These are phyloP conservation scores for Musa itinerans DNA, from an alignment of 176 grass and related monocot species.

Conservation along the genomic window DNA sequence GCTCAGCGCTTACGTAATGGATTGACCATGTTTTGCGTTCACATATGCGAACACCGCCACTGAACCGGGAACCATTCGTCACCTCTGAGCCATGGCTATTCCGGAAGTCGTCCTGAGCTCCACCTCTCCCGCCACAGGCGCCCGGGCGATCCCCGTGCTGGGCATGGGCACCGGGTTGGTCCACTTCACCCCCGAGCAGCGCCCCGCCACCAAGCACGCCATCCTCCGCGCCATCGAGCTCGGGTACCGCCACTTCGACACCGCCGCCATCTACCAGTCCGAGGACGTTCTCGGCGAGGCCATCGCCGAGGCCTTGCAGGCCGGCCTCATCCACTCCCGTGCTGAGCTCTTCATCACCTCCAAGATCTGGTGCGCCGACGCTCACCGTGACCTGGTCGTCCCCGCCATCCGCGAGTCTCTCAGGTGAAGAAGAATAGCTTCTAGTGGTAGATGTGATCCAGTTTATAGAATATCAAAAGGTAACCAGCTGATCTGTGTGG, in stretches of 20 bases:
- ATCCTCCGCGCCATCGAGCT: neutral
- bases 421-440: neutral
- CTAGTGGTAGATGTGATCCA: no score
- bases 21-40: no score
- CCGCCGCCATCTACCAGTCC: constrained; percentile 30
- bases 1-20: no score
- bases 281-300: constrained; percentile 33
- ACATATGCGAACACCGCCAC: no score
- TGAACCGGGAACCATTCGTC: no score
- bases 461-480: neutral
- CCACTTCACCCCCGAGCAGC: constrained; percentile 14
- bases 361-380: constrained; percentile 39
- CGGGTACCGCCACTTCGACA: constrained; percentile 48
- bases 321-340: constrained; percentile 30
- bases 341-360: constrained; percentile 42
- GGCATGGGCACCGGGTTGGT: constrained; percentile 31
- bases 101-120: neutral
- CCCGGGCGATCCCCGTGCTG: constrained; percentile 6
- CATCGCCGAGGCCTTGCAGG: constrained; percentile 24
- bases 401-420: neutral
- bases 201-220: constrained; percentile 22
- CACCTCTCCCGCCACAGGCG: neutral
- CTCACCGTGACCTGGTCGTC: constrained; percentile 9
- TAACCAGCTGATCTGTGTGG: neutral
- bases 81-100: neutral